Conservation (phyloP, 2,329 filamentous ascomycete species). For the Graphilbum fragrans region DNA sequence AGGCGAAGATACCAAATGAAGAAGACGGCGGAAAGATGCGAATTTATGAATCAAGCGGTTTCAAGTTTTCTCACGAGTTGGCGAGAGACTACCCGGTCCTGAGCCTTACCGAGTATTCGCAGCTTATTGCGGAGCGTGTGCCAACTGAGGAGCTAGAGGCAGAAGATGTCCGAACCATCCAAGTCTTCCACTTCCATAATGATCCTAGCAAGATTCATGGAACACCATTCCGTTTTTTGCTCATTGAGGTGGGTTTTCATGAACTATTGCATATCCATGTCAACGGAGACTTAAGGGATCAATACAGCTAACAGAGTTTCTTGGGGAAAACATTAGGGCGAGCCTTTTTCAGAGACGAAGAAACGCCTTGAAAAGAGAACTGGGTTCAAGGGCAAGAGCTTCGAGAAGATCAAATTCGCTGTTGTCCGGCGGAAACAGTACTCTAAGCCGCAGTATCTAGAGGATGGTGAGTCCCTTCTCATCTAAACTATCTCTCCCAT, state of each 20-base stretch:
- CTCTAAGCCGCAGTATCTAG: conserved; percentile 69
- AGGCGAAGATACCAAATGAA: conserved; percentile 68
- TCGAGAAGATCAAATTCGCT: conserved; percentile 97
- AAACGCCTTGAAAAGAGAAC: conserved; percentile 87
- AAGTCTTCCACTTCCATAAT: conserved; percentile 85
- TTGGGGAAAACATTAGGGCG: conserved; percentile 45
- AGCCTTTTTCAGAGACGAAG: conserved; percentile 83
- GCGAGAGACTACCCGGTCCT: conserved; percentile 58
- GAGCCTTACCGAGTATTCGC: conserved; percentile 75
- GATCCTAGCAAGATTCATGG: conserved; percentile 77
- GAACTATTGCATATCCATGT: neutral
- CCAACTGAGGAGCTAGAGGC: conserved; percentile 59
- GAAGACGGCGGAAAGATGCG: conserved; percentile 55
- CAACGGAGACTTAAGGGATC: too few species aligned
- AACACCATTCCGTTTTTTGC: conserved; percentile 79
- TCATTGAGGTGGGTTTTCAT: conserved; percentile 59
- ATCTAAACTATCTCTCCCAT: neutral
- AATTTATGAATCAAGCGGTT: conserved; percentile 70
- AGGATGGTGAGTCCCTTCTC: conserved; percentile 77
- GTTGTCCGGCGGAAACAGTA: conserved; percentile 61
- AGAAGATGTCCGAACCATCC: conserved; percentile 49
- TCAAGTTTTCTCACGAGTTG: conserved; percentile 76
- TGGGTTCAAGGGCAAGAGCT: conserved; percentile 92
- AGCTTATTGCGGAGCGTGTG: conserved; percentile 68
- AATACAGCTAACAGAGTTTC: too few species aligned